phyloP scores from a whole-genome alignment of 352 stramenopile species.

The Pythium chondricola region DNA sequence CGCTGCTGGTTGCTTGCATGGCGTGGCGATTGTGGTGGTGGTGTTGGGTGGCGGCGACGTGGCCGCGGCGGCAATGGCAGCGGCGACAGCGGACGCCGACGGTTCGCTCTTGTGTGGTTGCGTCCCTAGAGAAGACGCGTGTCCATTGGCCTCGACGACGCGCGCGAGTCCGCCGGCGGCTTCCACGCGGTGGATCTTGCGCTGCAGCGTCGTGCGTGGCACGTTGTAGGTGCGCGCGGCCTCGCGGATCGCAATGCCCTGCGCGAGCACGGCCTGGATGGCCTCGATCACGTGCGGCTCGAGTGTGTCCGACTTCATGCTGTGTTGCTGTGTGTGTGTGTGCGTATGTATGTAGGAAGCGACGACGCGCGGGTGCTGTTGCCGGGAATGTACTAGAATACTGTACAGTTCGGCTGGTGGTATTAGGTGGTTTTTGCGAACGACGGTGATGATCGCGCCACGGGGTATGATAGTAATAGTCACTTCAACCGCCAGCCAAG shows the following conservation, averaged over 20 bases:
- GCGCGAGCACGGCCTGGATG: slow-evolving; percentile 47
- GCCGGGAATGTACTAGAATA: no score
- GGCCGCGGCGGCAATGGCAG: neutral
- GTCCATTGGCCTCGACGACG: slow-evolving; percentile 10
- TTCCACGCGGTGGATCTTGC: slow-evolving; percentile 34
- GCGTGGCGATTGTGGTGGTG: neutral
- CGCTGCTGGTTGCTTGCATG: neutral
- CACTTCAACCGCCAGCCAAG: slow-evolving; percentile 22
- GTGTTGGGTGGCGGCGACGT: neutral
- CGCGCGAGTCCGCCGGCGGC: slow-evolving; percentile 2
- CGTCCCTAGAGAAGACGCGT: no score
- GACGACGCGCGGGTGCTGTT: no score
- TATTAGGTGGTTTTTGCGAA: neutral
- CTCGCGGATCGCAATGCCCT: slow-evolving; percentile 65
- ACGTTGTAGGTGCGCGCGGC: slow-evolving; percentile 65
- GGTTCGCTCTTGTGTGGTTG: slow-evolving; percentile 9
- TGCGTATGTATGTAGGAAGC: no score
- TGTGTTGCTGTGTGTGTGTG: no score
- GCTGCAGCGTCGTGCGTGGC: slow-evolving; percentile 70
- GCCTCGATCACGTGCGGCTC: slow-evolving; percentile 49
- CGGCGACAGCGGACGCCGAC: neutral
- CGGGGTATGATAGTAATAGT: neutral
- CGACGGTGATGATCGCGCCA: neutral
- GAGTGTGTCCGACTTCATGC: slow-evolving; percentile 25
- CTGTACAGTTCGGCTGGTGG: no score